Base-by-base conservation (phyloP, 768 basidiomycete species). In the Russula virescens region DNA sequence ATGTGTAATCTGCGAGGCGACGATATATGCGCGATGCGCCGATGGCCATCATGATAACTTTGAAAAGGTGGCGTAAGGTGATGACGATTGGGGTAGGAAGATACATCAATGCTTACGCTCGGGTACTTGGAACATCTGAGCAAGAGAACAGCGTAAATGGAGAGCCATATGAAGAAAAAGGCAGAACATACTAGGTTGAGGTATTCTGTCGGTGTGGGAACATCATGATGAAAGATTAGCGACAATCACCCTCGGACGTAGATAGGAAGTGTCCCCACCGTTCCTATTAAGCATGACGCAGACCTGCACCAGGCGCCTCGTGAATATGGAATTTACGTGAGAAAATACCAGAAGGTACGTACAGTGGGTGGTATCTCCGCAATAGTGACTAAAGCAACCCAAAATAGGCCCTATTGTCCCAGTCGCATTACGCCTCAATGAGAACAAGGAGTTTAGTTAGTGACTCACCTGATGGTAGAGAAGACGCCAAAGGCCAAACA, bases 31-130 rank as follows among this genome's bases (percentile, higher is more conserved):
- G 64, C 43, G 64, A 51, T 19, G 60, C 64, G 5, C 64, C 60
- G 14, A 65, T 49, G 18, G 64, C 55, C 64, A 65, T 65, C 60
- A 65, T 65, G 35, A 65, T 65, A 6, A 65, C 64, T 65, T 50
- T 23, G 26, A 8, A 18, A 6, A 28, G n/a, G 21, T 23, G 43
- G 14, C 35, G 18, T 45, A 16, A 59, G 51, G 23, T 21, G 13
- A 54, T 21, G 48, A 10, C 18, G 5, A 40, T 23, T 25, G 45
- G 34, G 50, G 2, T 11, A 11, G 13, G 38, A 11, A 38, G 38
- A 38, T 56, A 28, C 8, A 5, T n/a, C 14, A 28, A 45, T 28
- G 62, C 64, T 55, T 55, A 65, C 64, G 64, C 40, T 65, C 64
- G 5, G 64, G 64, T 18, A 46, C 28, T 42, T 65, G 64, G 38